Percentiles rank a stretch among this genome's conserved stretches.
Conservation (phyloP, 1,284 basidiomycete species). For the Flammula alnicola region DNA sequence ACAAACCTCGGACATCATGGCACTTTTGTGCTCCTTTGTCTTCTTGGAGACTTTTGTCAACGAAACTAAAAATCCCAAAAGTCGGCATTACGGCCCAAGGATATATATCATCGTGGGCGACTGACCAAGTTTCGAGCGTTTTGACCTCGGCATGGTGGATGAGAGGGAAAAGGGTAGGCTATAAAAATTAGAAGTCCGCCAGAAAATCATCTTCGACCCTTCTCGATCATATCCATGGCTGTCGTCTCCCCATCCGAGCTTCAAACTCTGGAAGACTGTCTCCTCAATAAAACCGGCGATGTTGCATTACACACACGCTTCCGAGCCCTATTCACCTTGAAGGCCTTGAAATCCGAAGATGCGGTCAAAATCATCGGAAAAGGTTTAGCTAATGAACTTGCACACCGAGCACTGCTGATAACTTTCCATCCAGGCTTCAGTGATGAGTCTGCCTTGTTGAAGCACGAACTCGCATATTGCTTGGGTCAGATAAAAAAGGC, state of each 20-base stretch:
- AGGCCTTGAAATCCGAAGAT: constrained; percentile 80
- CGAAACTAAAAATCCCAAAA: constrained; percentile 54
- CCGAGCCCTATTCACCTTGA: constrained; percentile 92
- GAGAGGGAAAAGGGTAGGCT: constrained; percentile 22
- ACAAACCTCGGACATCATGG: constrained; percentile 81
- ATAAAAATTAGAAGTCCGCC: constrained; percentile 30
- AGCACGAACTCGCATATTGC: constrained; percentile 98
- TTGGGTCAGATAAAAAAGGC: constrained; percentile 88
- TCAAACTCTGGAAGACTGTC: constrained; percentile 62
- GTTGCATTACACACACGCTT: constrained; percentile 90
- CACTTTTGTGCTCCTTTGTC: constrained; percentile 85
- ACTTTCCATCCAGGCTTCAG: constrained; percentile 65
- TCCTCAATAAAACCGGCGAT: constrained; percentile 78
- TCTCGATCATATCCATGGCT: constrained; percentile 32
- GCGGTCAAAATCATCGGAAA: constrained; percentile 87
- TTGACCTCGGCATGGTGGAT: constrained; percentile 83
- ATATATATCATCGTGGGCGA: constrained; percentile 15
- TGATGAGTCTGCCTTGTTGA: constrained; percentile 90
- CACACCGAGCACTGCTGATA: neutral
- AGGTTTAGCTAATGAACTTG: constrained; percentile 48
- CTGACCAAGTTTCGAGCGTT: constrained; percentile 82
- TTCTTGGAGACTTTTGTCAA: constrained; percentile 82
- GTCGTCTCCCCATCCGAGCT: constrained; percentile 48
- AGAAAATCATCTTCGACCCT: constrained; percentile 29
- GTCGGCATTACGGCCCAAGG: neutral